Evolutionary conservation across 2,329 filamentous ascomycete species (phyloP).

Genomic region (Diaporthe caulivora): DNA sequence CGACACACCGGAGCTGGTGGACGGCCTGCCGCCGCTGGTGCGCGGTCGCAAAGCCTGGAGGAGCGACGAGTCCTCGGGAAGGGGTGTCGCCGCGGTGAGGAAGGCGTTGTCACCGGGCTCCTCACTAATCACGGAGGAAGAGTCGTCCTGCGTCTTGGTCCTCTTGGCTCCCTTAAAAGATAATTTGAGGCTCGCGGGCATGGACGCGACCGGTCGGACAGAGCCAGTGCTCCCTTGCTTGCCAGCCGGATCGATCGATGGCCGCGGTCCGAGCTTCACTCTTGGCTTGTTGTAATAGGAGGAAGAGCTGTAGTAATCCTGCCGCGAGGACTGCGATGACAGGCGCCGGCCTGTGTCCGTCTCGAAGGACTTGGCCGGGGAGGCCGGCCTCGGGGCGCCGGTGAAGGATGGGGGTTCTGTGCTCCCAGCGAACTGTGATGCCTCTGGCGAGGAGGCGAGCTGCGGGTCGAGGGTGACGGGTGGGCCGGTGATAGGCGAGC

Average conservation of each 20-base stretch:
- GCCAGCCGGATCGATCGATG: constrained; percentile 75
- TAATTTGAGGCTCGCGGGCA: constrained; percentile 84
- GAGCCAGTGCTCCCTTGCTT: constrained; percentile 71
- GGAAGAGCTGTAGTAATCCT: constrained; percentile 60
- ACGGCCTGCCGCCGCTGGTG: constrained; percentile 52
- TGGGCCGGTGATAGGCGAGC: constrained; percentile 49
- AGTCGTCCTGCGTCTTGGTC: constrained; percentile 54
- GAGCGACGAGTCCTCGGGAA: constrained; percentile 50
- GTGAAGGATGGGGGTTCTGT: constrained; percentile 65
- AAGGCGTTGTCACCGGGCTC: constrained; percentile 53
- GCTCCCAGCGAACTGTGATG: constrained; percentile 63
- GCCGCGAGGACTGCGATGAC: constrained; percentile 65
- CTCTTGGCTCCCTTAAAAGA: constrained; percentile 71
- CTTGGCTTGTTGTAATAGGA: constrained; percentile 76
- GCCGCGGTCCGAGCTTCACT: constrained; percentile 89
- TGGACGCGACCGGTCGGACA: constrained; percentile 79
- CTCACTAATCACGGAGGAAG: constrained; percentile 49
- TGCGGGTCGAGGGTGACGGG: constrained; percentile 65
- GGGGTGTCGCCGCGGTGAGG: constrained; percentile 51
- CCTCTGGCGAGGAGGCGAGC: constrained; percentile 63
- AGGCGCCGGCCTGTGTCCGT: constrained; percentile 54
- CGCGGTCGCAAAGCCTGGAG: constrained; percentile 48
- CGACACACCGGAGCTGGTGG: constrained; percentile 60
- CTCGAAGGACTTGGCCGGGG: constrained; percentile 59
- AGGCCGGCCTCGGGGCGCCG: constrained; percentile 59